Evolutionary conservation across 73 alveolate genomes (phyloP).

Genomic region (Tetrahymena elliotti): DNA sequence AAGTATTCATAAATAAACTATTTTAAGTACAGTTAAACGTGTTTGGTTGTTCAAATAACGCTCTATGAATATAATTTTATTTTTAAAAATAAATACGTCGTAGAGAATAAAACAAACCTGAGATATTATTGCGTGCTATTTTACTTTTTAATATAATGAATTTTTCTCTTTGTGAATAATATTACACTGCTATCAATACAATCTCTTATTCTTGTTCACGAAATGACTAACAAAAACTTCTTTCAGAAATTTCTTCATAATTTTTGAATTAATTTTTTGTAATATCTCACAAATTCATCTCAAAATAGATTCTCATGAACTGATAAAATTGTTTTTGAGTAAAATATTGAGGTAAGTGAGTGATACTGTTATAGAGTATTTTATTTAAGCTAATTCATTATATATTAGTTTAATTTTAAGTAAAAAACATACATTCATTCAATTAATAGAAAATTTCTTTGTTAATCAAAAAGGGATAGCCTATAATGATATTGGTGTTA

Average conservation of each 20-base stretch:
- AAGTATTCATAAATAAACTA: background rate
- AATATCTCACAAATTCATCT: background rate
- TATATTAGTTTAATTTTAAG: background rate
- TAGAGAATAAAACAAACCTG: background rate
- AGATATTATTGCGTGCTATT: background rate
- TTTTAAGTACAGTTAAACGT: background rate
- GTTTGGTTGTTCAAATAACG: background rate
- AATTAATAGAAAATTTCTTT: too few species aligned
- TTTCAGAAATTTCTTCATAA: background rate
- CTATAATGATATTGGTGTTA: background rate
- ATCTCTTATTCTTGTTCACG: background rate
- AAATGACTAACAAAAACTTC: background rate
- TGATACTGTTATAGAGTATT: background rate
- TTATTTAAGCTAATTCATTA: background rate
- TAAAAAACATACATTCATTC: background rate
- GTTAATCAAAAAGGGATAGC: background rate
- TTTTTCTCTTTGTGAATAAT: background rate
- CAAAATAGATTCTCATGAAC: background rate
- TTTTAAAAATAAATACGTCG: too few species aligned
- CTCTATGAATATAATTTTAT: background rate
- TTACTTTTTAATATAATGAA: background rate
- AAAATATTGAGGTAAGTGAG: too few species aligned
- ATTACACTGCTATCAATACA: background rate
- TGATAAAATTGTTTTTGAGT: background rate
- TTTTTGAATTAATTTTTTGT: background rate